Percentiles rank a stretch among this genome's conserved stretches.
phyloP scores from a whole-genome alignment of 345 rosid species.

The Schrenkiella parvula region DNA sequence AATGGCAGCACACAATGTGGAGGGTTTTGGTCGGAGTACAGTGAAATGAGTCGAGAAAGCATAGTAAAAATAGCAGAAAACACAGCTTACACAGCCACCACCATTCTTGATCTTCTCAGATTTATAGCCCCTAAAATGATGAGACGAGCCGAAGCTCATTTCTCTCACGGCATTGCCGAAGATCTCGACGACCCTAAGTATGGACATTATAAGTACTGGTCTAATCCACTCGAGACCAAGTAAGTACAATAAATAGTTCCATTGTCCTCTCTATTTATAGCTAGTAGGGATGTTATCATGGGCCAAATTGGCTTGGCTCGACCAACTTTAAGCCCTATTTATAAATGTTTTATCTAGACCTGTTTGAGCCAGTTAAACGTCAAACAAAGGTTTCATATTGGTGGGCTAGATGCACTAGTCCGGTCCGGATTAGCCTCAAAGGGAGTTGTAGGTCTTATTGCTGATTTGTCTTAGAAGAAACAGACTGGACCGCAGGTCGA shows the following conservation, averaged over 20 bases:
- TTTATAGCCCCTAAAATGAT: conserved; percentile 66
- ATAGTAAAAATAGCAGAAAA: conserved; percentile 42
- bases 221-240: conserved; percentile 75
- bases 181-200: conserved; percentile 62
- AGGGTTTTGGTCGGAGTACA: conserved; percentile 59
- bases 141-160: conserved; percentile 62
- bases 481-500: no score
- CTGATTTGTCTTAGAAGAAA: no score
- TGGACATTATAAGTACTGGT: conserved; percentile 62
- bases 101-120: conserved; percentile 49
- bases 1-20: conserved; percentile 33
- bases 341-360: no score
- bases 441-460: no score
- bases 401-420: no score
- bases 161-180: conserved; percentile 73
- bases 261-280: not conserved
- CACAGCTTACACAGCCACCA: conserved; percentile 50
- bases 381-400: no score
- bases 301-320: no score
- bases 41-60: conserved; percentile 50
- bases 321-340: no score
- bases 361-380: no score
- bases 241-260: conserved; percentile 29
- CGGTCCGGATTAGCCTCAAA: no score
- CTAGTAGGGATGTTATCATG: not conserved